Base-by-base conservation (phyloP, 202 grass and related monocot genomes). In the Saccharum hybrid region DNA sequence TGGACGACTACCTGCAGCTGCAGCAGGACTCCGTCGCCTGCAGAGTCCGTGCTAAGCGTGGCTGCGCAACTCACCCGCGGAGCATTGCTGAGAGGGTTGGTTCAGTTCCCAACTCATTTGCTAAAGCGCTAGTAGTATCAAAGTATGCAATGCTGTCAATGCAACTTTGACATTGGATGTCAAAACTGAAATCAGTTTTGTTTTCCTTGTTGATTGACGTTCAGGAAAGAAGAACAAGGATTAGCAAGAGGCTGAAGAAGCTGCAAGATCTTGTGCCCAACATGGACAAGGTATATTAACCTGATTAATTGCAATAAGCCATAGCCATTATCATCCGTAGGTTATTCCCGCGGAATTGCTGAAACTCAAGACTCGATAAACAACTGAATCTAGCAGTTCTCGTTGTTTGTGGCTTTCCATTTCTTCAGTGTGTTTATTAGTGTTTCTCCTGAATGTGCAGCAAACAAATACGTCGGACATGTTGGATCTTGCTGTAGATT, bases 381-480 rank as follows among this genome's bases (percentile, higher is more conserved):
- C 36, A 59, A 48, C 23, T 59, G 28, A 36, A 78, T 26, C 59
- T 66, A 62, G 41, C 36, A 46, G 23, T 33, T 65, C 6, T 65
- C 8, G 5, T 62, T 48, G 6, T 48, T 48, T 5, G 21, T 38
- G 28, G 39, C 39, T 36, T 15, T 23, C 5, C 64, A 61, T 33
- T 34, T 59, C 16, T 18, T 60, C 62, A 23, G 21, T 59, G 0
- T 59, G 28, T 21, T 79, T 43, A 84, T 12, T 56, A 69, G 54
- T 57, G 74, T 14, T 82, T 73, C 41, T 18, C 52, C 72, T 40
- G 21, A 89, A 84, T 72, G 68, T 80, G 79, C 91, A 97, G 96
- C 96, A 98, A 98, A 94, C 96, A 80, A 98, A 89, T 79, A 94
- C 89, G 39, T 92, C 93, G 61, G 96, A 98, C 61, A 98, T 98